Conservation (phyloP, 2,329 filamentous ascomycete genomes). For the Colletotrichum noveboracense region DNA sequence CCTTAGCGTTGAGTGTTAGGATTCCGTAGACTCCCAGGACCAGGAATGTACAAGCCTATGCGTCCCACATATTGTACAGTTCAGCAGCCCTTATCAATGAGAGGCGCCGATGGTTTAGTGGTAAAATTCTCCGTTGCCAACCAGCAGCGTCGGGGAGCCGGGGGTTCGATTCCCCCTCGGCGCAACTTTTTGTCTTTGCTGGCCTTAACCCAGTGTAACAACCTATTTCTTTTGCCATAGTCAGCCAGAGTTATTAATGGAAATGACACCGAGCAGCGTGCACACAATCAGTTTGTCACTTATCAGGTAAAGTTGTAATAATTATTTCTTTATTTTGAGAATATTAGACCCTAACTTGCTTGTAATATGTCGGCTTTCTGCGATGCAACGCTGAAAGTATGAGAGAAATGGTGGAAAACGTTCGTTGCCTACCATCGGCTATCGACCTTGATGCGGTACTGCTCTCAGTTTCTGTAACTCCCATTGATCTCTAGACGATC, state of each 20-base stretch:
- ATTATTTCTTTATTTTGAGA: not conserved
- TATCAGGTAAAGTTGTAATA: not conserved
- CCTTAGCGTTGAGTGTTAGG: not conserved
- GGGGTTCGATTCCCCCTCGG: conserved; percentile 1
- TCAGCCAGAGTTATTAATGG: not conserved
- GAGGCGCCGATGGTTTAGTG: not conserved
- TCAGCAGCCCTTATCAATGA: fast-evolving
- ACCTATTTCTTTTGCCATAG: not conserved
- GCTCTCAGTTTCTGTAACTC: not conserved
- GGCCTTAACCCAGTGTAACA: no score
- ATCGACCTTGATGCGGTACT: not conserved
- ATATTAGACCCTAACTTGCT: not conserved
- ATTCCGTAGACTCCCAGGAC: not conserved
- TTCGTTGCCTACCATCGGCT: not conserved
- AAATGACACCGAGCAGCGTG: not conserved
- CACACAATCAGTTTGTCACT: not conserved
- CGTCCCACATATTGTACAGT: not conserved
- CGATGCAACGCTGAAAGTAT: not conserved
- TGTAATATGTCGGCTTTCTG: not conserved
- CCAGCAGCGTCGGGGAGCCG: conserved; percentile 1
- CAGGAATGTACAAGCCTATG: no score
- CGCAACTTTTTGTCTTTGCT: not conserved
- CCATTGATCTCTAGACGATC: not conserved
- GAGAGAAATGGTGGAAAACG: not conserved
- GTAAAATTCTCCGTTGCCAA: conserved; percentile 7